phyloP scores from a whole-genome alignment of 2,329 filamentous ascomycete species.

The Pestalotiopsis sp. region DNA sequence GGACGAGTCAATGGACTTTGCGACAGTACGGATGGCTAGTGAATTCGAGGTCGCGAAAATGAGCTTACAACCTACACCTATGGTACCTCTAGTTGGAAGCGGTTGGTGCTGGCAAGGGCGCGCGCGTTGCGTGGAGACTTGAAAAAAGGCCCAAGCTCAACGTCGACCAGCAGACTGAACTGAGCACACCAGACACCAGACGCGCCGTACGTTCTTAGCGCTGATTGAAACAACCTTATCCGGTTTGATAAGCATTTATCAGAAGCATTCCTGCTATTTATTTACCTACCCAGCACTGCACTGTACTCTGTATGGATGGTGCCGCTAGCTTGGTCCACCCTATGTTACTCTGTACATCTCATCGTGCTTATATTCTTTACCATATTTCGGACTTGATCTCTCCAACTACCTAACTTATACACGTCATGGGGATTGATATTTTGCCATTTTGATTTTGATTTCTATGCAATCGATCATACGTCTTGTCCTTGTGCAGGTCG shows the following conservation, averaged over 20 bases:
- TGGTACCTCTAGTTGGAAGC: not conserved
- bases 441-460: too few relatives aligned
- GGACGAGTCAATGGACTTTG: not conserved
- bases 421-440: too few relatives aligned
- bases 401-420: too few relatives aligned
- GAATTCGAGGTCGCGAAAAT: conserved; percentile 5
- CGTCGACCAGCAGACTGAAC: not conserved
- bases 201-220: not conserved
- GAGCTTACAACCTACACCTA: not conserved
- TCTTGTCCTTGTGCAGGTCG: too few relatives aligned
- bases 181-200: not conserved
- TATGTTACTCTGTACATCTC: too few relatives aligned
- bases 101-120: not conserved
- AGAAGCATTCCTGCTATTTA: not conserved
- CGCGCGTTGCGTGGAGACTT: not conserved
- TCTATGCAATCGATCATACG: too few relatives aligned
- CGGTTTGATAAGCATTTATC: not conserved
- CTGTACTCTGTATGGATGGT: too few relatives aligned
- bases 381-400: too few relatives aligned
- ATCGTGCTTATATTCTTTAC: too few relatives aligned
- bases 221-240: not conserved
- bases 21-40: not conserved
- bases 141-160: not conserved
- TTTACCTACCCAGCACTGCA: too few relatives aligned
- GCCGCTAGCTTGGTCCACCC: too few relatives aligned